Percentiles rank a stretch among this genome's conserved stretches.
Conservation (phyloP, 148 eudicot genomes). For the Beta vulgaris region DNA sequence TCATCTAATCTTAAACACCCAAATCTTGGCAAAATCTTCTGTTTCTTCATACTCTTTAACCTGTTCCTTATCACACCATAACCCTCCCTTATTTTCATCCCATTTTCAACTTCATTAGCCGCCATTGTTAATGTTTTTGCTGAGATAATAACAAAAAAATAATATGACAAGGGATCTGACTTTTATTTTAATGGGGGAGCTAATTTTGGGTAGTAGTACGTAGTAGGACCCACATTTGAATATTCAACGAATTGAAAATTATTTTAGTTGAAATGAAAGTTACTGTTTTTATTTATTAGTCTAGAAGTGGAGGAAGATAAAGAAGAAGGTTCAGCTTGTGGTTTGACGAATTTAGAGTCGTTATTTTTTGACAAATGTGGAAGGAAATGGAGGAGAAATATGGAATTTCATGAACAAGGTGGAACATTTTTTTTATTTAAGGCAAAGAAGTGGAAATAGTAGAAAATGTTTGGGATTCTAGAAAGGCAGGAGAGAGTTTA, state of each 20-base stretch:
- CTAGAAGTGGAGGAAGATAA: background rate
- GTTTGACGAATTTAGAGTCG: background rate
- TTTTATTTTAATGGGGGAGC: slow-evolving; percentile 4
- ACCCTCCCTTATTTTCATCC: slow-evolving; percentile 25
- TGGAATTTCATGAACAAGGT: background rate
- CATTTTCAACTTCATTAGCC: slow-evolving; percentile 23
- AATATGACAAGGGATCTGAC: background rate
- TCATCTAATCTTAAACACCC: slow-evolving; percentile 56
- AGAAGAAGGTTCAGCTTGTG: background rate
- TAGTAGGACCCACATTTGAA: background rate
- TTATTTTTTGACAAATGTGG: background rate
- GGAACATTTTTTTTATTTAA: background rate
- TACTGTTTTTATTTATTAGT: background rate
- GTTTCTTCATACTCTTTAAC: slow-evolving; percentile 20
- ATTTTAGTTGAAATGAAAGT: background rate
- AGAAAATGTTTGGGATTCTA: slow-evolving; percentile 15
- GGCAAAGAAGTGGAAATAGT: background rate
- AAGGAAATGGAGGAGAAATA: background rate
- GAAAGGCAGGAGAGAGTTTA: slow-evolving; percentile 13
- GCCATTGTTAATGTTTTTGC: background rate
- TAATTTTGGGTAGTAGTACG: background rate
- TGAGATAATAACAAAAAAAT: background rate
- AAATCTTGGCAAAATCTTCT: slow-evolving; percentile 33
- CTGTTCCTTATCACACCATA: slow-evolving; percentile 4
- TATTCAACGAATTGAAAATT: background rate